phyloP scores from a whole-genome alignment of 768 basidiomycete species.

The Xanthoconium stramineum region DNA sequence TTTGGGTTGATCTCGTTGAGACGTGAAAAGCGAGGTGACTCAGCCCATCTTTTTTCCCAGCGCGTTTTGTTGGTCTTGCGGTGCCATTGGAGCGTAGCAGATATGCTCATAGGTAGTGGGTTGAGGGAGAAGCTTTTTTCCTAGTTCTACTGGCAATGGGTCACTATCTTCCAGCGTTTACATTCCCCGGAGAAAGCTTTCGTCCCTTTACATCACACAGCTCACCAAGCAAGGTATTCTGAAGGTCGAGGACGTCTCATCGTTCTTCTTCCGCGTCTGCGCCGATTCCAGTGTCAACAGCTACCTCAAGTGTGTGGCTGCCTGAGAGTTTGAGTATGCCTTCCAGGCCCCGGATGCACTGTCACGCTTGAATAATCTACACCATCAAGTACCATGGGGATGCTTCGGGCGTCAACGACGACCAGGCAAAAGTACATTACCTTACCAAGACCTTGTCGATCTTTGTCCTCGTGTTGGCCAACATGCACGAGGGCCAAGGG shows the following conservation, averaged over 20 bases:
- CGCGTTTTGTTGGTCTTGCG: background rate
- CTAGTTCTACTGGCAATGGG: constrained; percentile 97
- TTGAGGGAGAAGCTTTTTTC: constrained; percentile 56
- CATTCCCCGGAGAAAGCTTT: constrained; percentile 92
- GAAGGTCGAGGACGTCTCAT: constrained; percentile 93
- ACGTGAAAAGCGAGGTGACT: background rate
- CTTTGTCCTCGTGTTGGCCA: constrained; percentile 92
- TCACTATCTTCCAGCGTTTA: constrained; percentile 88
- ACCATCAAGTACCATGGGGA: constrained; percentile 99
- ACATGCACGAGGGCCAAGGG: constrained; percentile 92
- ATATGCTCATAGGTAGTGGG: background rate
- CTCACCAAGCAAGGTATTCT: constrained; percentile 95
- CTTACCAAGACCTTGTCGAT: constrained; percentile 96
- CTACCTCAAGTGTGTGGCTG: constrained; percentile 72
- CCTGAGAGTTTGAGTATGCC: constrained; percentile 69
- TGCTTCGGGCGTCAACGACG: constrained; percentile 86
- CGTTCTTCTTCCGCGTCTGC: constrained; percentile 98
- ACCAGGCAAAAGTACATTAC: constrained; percentile 95
- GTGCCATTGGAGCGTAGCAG: background rate
- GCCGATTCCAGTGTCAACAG: constrained; percentile 90
- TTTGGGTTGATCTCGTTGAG: background rate
- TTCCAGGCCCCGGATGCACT: constrained; percentile 96
- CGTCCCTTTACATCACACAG: constrained; percentile 92
- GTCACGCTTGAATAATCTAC: constrained; percentile 90
- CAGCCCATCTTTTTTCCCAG: background rate